Conservation (phyloP, 768 basidiomycete genomes). For the Psilocybe cyanescens region DNA sequence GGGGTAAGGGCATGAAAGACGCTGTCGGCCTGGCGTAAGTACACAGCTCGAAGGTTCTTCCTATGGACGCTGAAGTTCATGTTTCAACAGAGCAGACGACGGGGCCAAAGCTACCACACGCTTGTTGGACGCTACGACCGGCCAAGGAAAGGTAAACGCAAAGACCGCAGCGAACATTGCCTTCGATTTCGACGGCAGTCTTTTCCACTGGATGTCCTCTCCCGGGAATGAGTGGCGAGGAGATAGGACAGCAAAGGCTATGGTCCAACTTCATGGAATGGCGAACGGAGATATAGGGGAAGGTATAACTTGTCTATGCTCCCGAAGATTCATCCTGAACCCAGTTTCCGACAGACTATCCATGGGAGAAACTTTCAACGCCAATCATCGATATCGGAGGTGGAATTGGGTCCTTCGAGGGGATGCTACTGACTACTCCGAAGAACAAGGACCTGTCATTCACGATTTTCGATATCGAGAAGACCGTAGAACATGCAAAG, state of each 20-base stretch:
- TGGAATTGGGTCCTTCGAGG: slow-evolving; percentile 1
- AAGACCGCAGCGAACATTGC: slow-evolving; percentile 2
- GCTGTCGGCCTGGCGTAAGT: not conserved
- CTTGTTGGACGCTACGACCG: not conserved
- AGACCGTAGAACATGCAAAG: not conserved
- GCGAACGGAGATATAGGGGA: not conserved
- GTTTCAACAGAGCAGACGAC: not conserved
- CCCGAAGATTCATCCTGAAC: no score
- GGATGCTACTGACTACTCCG: not conserved
- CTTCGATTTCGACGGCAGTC: not conserved
- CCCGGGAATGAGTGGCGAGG: slow-evolving; percentile 5
- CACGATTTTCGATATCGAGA: slow-evolving; percentile 5
- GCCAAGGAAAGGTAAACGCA: not conserved
- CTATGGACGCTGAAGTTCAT: not conserved
- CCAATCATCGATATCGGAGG: slow-evolving; percentile 6
- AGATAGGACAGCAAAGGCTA: not conserved
- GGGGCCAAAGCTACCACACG: not conserved
- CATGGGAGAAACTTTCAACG: not conserved
- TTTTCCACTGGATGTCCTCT: slow-evolving; percentile 4
- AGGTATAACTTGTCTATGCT: not conserved
- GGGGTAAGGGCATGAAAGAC: not conserved
- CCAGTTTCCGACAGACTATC: not conserved
- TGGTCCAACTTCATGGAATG: slow-evolving; percentile 4
- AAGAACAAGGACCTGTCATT: not conserved
- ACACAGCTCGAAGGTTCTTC: not conserved